Base-by-base conservation (phyloP, 352 stramenopile genomes). In the Pythium rishiriense region DNA sequence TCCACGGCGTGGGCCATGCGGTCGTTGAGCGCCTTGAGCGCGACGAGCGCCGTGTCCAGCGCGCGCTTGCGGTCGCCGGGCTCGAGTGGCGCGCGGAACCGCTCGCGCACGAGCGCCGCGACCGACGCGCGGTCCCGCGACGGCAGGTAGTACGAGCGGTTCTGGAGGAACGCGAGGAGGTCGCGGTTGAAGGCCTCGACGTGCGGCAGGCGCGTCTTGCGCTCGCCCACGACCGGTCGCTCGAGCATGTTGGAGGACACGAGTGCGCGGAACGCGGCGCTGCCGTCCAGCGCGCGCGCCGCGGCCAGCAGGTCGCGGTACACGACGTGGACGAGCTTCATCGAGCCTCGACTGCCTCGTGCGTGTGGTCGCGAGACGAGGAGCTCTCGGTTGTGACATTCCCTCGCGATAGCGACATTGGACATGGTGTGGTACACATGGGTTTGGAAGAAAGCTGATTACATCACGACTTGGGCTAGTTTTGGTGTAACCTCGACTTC, bases 101-200 rank as follows among this genome's bases (percentile, higher is more conserved):
- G 68, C 24, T 86, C 79, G 15, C 74, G 74, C 45, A 86, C 76
- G 55, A 90, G 64, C 49, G 74, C 53, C 37, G 64, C 41, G 22
- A 86, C 67, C 42, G 69, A 64, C 31, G 69, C 65, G 29, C 74
- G 73, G 31, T 59, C 29, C 4, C 31, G 7, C 25, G 75, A 83
- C 26, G 86, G 86, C 65, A 91, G 25, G 67, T 93, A 94, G 62
- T 90, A 90, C 52, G 83, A 79, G 19, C 66, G 67, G 62, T 78
- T 71, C 25, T 75, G 68, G 24, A 89, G 74, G 63, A 76, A 93
- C 21, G 73, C 66, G 46, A 78, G 46, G 37, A 93, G 58, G 10
- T 58, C 58, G 48, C 76, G 76, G 64, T 93, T 91, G 57, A 82
- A 89, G n/a, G 70, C 64, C 41, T 88, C 78, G 19, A 79, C 64